Evolutionary conservation across 768 basidiomycete genomes (phyloP), one percentile per base, ranked within the genome.

Genomic region (Strobilomyces dryophilus): DNA sequence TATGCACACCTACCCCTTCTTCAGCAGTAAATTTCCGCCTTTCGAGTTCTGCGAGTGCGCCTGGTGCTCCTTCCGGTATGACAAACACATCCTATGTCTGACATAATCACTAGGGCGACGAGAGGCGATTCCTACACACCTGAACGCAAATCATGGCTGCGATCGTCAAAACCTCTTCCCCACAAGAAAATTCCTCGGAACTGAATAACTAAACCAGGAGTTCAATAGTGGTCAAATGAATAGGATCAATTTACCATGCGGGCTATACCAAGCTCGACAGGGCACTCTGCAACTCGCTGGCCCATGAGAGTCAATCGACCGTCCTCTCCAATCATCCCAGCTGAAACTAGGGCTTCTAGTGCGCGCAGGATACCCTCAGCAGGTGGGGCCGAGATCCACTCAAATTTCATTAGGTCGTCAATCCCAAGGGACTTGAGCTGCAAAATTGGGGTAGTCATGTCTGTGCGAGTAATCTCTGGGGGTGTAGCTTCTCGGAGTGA

Each of bases 21-120:
- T 98, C 95, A 0, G 95, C 93, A 0, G 93, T 98, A 62, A 98
- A 98, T 67, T 98, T 98, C 52, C 97, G 75, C 47, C 93, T 78
- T 69, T 98, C 95, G 14, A 98, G 74, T 69, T 98, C 95, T 4
- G 89, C 93, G 31, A 92, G 67, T 1, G 92, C 92, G 12, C 92
- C 92, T 6, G 82, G 79, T 8, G 87, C 83, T 6, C 93, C 94
- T 3, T 93, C 90, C 4, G 89, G 86, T 51, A 91, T 90, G 24
- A 95, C 69, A 66, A 99, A 99, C 3, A 87, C 84, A 61, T 98
- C 93, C 92, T 97, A 53, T 10, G 14, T 27, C 15, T 18, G 18
- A 17, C 29, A 39, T 49, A 8, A 42, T 55, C 51, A 51, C 20
- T 20, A 45, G 1, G 34, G 45, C 10, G 35, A 27, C 4, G 20